Base-by-base conservation (phyloP, 2,329 filamentous ascomycete species). In the Trichoderma aggressivum region DNA sequence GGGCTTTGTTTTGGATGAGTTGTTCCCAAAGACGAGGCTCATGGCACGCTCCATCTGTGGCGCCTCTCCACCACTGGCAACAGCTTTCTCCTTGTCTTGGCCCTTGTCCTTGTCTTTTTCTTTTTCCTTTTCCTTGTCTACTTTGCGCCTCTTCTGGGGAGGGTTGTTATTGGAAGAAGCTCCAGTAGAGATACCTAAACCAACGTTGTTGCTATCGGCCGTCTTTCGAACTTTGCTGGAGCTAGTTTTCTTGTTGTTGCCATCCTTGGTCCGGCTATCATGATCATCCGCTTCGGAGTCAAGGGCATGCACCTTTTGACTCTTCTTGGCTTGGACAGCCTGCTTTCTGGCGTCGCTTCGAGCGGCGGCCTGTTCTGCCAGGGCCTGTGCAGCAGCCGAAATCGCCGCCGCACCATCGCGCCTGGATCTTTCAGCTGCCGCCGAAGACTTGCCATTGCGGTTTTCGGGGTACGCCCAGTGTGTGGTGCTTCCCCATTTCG, bases 381-480 rank as follows among this genome's bases (percentile, higher is more conserved):
- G 87, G 58, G 92, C 87, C 73, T 92, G 90, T 71, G 91, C 91
- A 14, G 92, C 91, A 2, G 92, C 92, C 26, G 93, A 93, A 75
- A 94, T 92, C 50, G 89, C 90, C 26, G 92, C 88, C 12, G 91
- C 92, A 26, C 91, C 92, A 78, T 97, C 94, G 74, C 93, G 89
- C 72, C 94, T 88, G 61, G 92, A 90, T 30, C 91, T 87, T 79
- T 97, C 93, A 36, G 90, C 89, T 58, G 90, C 89, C 58, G 90
- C 86, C 28, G 88, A 89, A n/a, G 86, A 84, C 76, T 87, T 87
- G 39, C 84, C 84, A 39, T 89, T 87, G 74, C 95, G 91, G 78
- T 93, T 94, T 76, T 95, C 92, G 24, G 93, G 92, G 80, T 98
- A 98, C 62, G 95, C 96, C 96, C 96, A 99, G 81, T 99, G 96